Conservation (phyloP, 2,329 filamentous ascomycete species). For the Orbilia javanica region DNA sequence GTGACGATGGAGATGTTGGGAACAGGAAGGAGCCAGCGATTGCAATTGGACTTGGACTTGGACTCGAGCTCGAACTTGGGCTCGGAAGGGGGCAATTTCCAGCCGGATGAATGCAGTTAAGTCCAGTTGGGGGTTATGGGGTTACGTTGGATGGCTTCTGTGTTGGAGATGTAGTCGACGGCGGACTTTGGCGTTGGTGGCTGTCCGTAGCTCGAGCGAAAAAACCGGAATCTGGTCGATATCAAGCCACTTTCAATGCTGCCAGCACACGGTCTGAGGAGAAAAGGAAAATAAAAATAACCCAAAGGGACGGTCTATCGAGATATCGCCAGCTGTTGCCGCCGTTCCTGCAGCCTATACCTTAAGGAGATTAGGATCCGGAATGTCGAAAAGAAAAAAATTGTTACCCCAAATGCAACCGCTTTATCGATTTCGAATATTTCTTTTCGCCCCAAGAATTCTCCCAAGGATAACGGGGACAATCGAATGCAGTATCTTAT, state of each 20-base stretch:
- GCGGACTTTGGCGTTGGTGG: constrained; percentile 28
- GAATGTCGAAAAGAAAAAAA: constrained; percentile 19
- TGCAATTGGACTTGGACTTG: not conserved
- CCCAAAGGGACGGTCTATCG: not conserved
- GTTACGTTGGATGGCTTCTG: no score
- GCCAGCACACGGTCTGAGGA: constrained; percentile 14
- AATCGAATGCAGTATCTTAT: constrained; percentile 53
- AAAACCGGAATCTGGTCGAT: constrained; percentile 8
- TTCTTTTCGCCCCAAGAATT: constrained; percentile 27
- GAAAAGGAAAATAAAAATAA: not conserved
- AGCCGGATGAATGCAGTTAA: constrained; percentile 3
- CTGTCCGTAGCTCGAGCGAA: constrained; percentile 7
- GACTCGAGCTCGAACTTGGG: no score
- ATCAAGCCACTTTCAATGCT: constrained; percentile 36
- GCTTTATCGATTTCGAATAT: constrained; percentile 20
- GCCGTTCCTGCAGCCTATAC: constrained; percentile 18
- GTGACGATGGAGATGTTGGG: not conserved
- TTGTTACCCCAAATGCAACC: not conserved
- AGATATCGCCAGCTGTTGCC: constrained; percentile 21
- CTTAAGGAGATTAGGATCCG: constrained; percentile 10
- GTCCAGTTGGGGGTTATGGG: not conserved
- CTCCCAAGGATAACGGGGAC: constrained; percentile 46
- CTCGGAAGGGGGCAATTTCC: constrained; percentile 5
- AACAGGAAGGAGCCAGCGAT: constrained; percentile 19
- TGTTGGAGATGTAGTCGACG: constrained; percentile 52